A percentile compares a stretch with the other conserved stretches of the same genome.
Evolutionary conservation across 192 early-diverging fungal species (phyloP).

Genomic region (Podila verticillata): DNA sequence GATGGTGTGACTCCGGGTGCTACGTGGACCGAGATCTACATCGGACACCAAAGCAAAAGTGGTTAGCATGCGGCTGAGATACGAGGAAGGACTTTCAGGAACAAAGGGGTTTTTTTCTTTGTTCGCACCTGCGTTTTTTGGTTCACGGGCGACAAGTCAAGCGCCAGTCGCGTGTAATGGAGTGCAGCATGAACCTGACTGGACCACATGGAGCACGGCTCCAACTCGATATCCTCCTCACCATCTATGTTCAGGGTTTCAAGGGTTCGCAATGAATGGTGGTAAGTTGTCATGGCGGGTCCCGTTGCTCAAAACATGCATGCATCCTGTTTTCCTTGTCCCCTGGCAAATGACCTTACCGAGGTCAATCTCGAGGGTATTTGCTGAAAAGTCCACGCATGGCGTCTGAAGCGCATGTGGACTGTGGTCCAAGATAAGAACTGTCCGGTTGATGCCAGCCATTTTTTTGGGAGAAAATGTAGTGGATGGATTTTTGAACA

Average conservation of each 20-base stretch:
- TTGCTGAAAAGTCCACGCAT: conserved; percentile 9
- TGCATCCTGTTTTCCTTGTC: not conserved
- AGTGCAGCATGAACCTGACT: conserved; percentile 39
- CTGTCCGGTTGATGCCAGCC: conserved; percentile 22
- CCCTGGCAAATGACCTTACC: not conserved
- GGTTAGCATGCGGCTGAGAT: not conserved
- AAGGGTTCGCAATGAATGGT: not conserved
- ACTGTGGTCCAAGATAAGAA: conserved; percentile 39
- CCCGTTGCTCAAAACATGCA: no score
- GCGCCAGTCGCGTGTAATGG: conserved; percentile 31
- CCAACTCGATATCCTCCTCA: conserved; percentile 21
- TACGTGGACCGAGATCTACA: conserved; percentile 35
- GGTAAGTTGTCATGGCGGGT: no score
- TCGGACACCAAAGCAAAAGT: not conserved
- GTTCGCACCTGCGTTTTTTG: conserved; percentile 24
- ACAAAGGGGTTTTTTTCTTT: no score
- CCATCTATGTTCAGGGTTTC: conserved; percentile 2
- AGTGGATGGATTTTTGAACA: not conserved
- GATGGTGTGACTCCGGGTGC: conserved; percentile 17
- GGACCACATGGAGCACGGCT: conserved; percentile 48
- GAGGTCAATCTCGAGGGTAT: not conserved
- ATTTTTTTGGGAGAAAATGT: not conserved
- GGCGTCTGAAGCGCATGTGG: conserved; percentile 16
- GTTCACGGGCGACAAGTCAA: conserved; percentile 26
- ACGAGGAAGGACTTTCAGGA: not conserved